These are phyloP conservation scores for Erodium texanum DNA, from an alignment of 441 rosid species.

Conservation along the genomic window DNA sequence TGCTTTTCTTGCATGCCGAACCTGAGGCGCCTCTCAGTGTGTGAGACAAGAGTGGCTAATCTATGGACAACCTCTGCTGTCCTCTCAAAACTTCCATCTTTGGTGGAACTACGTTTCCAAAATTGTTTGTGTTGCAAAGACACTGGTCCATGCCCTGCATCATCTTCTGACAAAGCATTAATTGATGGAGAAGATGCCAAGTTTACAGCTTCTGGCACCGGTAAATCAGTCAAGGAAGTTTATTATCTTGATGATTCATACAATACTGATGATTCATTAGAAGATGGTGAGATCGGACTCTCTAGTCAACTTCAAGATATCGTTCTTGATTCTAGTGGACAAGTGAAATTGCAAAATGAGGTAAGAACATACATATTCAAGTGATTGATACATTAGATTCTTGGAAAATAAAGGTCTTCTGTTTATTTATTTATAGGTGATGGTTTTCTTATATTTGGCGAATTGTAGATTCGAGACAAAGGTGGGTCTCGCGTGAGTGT, in stretches of 20 bases:
- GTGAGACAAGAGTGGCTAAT: constrained; percentile 46
- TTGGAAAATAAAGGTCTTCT: constrained; percentile 13
- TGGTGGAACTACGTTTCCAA: constrained; percentile 48
- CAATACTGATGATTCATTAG: constrained; percentile 4
- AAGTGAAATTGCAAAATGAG: constrained; percentile 11
- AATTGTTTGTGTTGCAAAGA: constrained; percentile 41
- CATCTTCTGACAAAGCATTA: constrained; percentile 18
- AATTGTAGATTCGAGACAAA: constrained; percentile 24
- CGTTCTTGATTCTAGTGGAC: constrained; percentile 10
- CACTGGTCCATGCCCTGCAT: constrained; percentile 35
- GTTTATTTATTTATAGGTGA: constrained; percentile 8
- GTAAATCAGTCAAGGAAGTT: constrained; percentile 15
- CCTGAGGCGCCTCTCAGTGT: constrained; percentile 41
- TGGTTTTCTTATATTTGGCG: constrained; percentile 20
- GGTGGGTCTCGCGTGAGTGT: constrained; percentile 5
- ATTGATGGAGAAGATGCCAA: constrained; percentile 10
- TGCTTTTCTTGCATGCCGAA: constrained; percentile 54
- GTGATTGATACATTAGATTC: neutral
- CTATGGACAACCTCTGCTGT: constrained; percentile 47
- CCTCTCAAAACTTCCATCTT: constrained; percentile 40
- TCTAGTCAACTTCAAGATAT: constrained; percentile 18
- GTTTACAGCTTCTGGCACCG: constrained; percentile 13
- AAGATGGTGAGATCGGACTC: constrained; percentile 18
- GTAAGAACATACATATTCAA: constrained; percentile 12
- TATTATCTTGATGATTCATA: constrained; percentile 11